phyloP scores from a whole-genome alignment of 2,329 filamentous ascomycete genomes.

The Fusarium sarcochroum region DNA sequence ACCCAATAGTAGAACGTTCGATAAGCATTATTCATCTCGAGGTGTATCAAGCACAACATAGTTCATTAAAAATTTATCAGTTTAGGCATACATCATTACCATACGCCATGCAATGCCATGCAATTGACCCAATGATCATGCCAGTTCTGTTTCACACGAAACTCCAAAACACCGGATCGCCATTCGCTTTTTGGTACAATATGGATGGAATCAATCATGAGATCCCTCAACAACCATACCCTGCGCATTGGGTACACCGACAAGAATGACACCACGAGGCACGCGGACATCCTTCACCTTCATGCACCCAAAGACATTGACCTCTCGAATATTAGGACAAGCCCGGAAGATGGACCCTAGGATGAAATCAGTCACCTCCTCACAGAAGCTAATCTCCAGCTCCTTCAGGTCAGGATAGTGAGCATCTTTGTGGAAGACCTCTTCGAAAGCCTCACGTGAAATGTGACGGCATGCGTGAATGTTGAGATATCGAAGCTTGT shows the following conservation, averaged over 20 bases:
- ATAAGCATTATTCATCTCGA: not conserved
- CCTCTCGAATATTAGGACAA: constrained; percentile 71
- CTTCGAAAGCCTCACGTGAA: constrained; percentile 76
- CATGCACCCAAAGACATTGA: constrained; percentile 77
- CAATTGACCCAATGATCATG: constrained; percentile 2
- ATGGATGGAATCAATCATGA: constrained; percentile 15
- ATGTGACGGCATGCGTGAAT: constrained; percentile 91
- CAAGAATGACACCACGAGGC: constrained; percentile 68
- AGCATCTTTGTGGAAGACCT: constrained; percentile 75
- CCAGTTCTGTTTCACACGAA: not conserved
- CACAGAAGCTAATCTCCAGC: constrained; percentile 84
- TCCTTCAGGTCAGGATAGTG: constrained; percentile 77
- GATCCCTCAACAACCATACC: constrained; percentile 72
- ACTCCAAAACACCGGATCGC: constrained; percentile 20
- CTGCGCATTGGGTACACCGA: constrained; percentile 71
- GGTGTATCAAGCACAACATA: not conserved
- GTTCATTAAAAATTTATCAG: constrained; percentile 4
- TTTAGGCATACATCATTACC: constrained; percentile 8
- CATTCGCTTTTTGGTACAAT: constrained; percentile 3
- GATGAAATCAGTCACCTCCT: constrained; percentile 75
- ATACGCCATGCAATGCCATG: constrained; percentile 18
- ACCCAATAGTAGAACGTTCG: not conserved
- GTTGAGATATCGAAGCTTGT: constrained; percentile 75
- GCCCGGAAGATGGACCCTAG: constrained; percentile 74
- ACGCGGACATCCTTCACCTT: constrained; percentile 68